Base-by-base conservation (phyloP, 1,284 basidiomycete species). In the Sutorius eximius region DNA sequence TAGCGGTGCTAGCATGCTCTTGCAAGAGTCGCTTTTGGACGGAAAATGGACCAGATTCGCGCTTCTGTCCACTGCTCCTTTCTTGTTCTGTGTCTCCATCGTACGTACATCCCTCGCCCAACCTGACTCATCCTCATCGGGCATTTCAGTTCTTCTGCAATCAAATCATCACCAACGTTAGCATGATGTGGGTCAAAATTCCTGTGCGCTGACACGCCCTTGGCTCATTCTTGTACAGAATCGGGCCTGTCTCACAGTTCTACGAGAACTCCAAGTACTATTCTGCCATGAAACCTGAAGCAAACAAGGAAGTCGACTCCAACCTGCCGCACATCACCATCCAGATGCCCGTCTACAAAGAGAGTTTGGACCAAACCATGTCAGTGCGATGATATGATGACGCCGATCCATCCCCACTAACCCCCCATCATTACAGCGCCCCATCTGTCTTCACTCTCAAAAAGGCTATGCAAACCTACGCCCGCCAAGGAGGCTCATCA, bases 381-480 rank as follows among this genome's bases (percentile, higher is more conserved):
- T 87, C 67, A n/a, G 64, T 41, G 66, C 13, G 78, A 32, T 8
- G 3, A n/a, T 1, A 29, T 29, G 37, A 15, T 24, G 3, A 33
- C 24, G 5, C 9, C 55, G 68, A 77, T 18, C 87, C 86, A 2
- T 89, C 87, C 0, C 80, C 91, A n/a, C 80, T 82, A 61, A 91
- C 11, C 83, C 83, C 0, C 49, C 13, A 44, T 32, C 45, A 53
- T 55, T 40, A 29, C 41, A 88, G 86, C 52, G 67, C 79, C 3
- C 91, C 89, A 0, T 93, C 91, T 1, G 83, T 94, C 22, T 82
- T 83, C 62, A 88, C 81, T 1, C 73, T 94, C 54, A 92, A 94
- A 74, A 86, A 85, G 69, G 91, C 90, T 0, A 93, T 93, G 84
- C 87, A 89, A 65, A 92, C 88, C 1, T 92, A 93, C 63, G 89